These are phyloP conservation scores for Tolypocladium album DNA, from an alignment of 2,329 filamentous ascomycete genomes.

Conservation along the genomic window DNA sequence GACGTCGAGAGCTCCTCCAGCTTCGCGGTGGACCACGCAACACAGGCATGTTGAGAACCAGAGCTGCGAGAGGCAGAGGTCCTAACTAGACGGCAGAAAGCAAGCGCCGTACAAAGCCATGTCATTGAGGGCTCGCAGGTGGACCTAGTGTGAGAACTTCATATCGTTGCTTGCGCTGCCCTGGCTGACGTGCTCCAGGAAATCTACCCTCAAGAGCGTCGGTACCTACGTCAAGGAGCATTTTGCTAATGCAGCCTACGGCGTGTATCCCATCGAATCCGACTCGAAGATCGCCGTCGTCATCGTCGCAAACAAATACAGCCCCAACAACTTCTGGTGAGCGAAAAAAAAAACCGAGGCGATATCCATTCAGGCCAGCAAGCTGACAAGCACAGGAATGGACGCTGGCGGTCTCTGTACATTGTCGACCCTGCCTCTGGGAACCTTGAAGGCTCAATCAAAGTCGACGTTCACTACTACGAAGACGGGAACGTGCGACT, in stretches of 20 bases:
- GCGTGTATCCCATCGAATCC: slow-evolving; percentile 70
- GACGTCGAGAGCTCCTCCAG: slow-evolving; percentile 81
- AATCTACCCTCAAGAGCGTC: slow-evolving; percentile 73
- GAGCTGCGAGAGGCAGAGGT: neutral
- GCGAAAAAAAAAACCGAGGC: slow-evolving; percentile 5
- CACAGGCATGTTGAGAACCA: slow-evolving; percentile 44
- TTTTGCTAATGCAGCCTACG: slow-evolving; percentile 70
- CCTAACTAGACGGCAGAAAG: slow-evolving; percentile 45
- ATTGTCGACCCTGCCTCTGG: slow-evolving; percentile 60
- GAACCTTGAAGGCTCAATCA: slow-evolving; percentile 66
- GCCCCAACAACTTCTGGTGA: slow-evolving; percentile 94
- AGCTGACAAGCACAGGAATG: slow-evolving; percentile 55
- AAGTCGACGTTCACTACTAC: slow-evolving; percentile 98
- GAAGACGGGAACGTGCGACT: slow-evolving; percentile 96
- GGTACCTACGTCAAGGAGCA: slow-evolving; percentile 73
- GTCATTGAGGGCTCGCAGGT: slow-evolving; percentile 64
- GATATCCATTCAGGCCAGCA: neutral
- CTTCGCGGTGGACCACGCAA: slow-evolving; percentile 78
- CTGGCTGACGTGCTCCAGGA: slow-evolving; percentile 35
- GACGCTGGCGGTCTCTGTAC: slow-evolving; percentile 89
- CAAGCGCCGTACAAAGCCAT: slow-evolving; percentile 71
- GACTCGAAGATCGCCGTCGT: slow-evolving; percentile 70
- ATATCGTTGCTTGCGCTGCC: neutral
- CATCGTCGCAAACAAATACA: slow-evolving; percentile 93
- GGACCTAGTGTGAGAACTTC: slow-evolving; percentile 67